Base-by-base conservation (phyloP, 192 early-diverging fungal genomes). In the Radiomyces spectabilis region DNA sequence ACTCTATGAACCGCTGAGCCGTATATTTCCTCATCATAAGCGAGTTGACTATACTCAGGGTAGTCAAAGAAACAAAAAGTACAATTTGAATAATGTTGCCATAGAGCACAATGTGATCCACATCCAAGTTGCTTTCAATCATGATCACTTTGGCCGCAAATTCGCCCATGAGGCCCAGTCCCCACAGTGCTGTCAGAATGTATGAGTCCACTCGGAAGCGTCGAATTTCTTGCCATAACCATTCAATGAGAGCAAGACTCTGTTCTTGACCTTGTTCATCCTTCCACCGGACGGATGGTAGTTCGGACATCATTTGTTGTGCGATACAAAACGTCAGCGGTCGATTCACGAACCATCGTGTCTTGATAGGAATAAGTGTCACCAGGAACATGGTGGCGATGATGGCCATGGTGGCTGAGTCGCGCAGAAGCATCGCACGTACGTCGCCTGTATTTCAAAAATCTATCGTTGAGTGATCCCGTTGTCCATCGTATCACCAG, bases 101-200 rank as follows among this genome's bases (percentile, higher is more conserved):
- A 30, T 51, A 57, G 21, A 63, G 43, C 26, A 74, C 60, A 31
- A 74, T 51, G 10, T 69, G 57, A 29, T 74, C 72, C 41, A 66
- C 41, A 30, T 40, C 34, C 53, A 66, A 33, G 29, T 47, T 54
- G 51, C 63, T 69, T 48, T 59, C 25, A 38, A 70, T 62, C 59
- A 74, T 54, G 16, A 70, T 50, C 1, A 74, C 18, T 52, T 61
- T 69, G 44, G 60, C 38, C 30, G 62, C 51, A 59, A 74, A 74
- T 30, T 74, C 72, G 26, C 55, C 47, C 43, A 70, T 55, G 37
- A 74, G 44, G 5, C 53, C 27, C 10, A 57, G 26, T 4, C 55
- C 72, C 72, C 72, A 74, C 1, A 66, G 16, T 3, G 27, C 46
- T 5, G 67, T 66, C 41, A 53, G 55, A 9, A 47, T 16, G 34